phyloP scores from a whole-genome alignment of 148 eudicot species.

The Camellia sinensis region DNA sequence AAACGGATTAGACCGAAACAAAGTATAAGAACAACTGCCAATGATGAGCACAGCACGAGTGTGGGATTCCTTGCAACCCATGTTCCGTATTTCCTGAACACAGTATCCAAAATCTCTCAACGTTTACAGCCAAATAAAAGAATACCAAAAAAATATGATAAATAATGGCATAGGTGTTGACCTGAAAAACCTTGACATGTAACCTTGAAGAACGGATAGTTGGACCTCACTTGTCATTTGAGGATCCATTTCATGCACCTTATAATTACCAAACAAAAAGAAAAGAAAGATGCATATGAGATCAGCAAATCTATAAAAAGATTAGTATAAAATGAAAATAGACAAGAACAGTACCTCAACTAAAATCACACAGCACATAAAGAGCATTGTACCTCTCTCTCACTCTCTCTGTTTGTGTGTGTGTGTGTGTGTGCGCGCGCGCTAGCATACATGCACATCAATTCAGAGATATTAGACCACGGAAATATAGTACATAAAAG shows the following conservation, averaged over 20 bases:
- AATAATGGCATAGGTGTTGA: conserved; percentile 16
- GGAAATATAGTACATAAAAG: neutral
- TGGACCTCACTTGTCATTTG: conserved; percentile 21
- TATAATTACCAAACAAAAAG: neutral
- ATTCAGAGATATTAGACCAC: neutral
- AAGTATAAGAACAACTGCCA: conserved; percentile 54
- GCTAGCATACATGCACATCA: neutral
- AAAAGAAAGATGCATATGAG: neutral
- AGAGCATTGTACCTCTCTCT: neutral
- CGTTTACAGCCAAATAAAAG: neutral
- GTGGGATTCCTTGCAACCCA: conserved; percentile 76
- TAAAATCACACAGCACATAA: neutral
- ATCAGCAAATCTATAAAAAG: neutral
- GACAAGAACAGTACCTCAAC: neutral
- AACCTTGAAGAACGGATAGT: conserved; percentile 44
- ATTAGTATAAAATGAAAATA: neutral
- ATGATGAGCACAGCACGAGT: conserved; percentile 52
- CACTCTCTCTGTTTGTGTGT: neutral
- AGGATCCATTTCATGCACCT: conserved; percentile 26
- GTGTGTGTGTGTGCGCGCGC: neutral
- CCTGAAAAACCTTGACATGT: conserved; percentile 60
- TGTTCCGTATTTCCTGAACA: conserved; percentile 59
- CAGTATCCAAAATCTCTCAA: neutral
- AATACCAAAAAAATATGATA: conserved; percentile 6
- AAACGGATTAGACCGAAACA: conserved; percentile 61